A percentile compares a stretch with the other conserved stretches of the same genome.
Evolutionary conservation across 169 alveolate genomes (phyloP).

Genomic region (Plasmodium ovale): DNA sequence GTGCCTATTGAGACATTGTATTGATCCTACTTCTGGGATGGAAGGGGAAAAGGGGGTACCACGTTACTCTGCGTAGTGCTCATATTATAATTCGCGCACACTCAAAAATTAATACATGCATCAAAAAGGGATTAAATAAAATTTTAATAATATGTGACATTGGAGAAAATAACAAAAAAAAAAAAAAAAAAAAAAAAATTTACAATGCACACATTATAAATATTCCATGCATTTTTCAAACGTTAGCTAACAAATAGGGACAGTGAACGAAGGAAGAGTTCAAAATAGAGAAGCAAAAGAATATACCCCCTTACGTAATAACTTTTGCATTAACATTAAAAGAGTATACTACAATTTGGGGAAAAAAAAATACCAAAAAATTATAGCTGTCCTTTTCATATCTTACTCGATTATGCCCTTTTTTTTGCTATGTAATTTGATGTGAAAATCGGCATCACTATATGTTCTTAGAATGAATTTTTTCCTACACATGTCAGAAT

Average conservation of each 20-base stretch:
- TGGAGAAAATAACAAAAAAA: no score
- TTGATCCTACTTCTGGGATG: no score
- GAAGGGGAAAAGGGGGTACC: no score
- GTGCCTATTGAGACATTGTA: no score
- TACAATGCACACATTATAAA: neutral
- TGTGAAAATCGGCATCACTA: slow-evolving; percentile 65
- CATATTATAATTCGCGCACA: no score
- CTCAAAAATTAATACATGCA: no score
- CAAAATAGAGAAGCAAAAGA: neutral
- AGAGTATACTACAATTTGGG: no score
- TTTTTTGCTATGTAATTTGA: slow-evolving; percentile 8
- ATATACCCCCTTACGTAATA: no score
- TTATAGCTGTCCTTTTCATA: neutral
- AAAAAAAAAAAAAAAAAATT: slow-evolving; percentile 14
- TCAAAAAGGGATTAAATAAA: no score
- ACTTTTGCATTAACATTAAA: no score
- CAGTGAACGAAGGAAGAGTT: slow-evolving; percentile 1
- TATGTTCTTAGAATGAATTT: slow-evolving; percentile 68
- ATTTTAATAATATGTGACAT: no score
- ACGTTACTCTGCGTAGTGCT: no score
- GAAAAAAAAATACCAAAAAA: slow-evolving; percentile 1
- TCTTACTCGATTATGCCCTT: neutral
- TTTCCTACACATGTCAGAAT: slow-evolving; percentile 53
- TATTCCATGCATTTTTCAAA: slow-evolving; percentile 18
- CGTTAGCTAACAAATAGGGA: neutral